These are phyloP conservation scores for Lachancea thermotolerans DNA, from an alignment of 805 yeast species.

Conservation along the genomic window DNA sequence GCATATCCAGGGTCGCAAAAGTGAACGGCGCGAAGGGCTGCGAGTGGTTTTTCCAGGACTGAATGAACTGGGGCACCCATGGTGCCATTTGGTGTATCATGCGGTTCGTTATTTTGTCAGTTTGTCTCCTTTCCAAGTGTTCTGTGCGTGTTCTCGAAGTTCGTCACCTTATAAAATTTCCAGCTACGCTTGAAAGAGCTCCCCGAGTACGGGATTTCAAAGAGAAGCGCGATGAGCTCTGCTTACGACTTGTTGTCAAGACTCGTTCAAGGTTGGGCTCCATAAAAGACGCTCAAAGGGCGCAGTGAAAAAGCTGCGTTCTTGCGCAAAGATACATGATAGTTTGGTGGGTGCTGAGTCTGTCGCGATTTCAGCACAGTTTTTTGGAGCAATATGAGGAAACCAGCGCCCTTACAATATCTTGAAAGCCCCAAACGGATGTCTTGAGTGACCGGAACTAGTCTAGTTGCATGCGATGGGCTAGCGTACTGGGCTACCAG, in stretches of 20 bases:
- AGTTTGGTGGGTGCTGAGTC: too few relatives aligned
- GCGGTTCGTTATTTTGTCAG: neutral
- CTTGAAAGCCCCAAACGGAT: neutral
- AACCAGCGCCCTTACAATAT: too few relatives aligned
- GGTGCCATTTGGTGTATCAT: constrained; percentile 52
- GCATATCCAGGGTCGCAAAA: constrained; percentile 58
- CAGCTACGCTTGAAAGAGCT: neutral
- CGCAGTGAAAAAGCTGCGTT: too few relatives aligned
- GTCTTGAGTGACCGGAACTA: neutral
- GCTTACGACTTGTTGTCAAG: too few relatives aligned
- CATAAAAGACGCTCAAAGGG: too few relatives aligned
- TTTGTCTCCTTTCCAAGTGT: neutral
- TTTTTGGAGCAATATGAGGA: too few relatives aligned
- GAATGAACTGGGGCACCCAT: constrained; percentile 64
- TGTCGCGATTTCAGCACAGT: too few relatives aligned
- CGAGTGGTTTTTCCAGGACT: constrained; percentile 44
- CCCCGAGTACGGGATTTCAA: neutral
- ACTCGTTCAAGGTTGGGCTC: too few relatives aligned
- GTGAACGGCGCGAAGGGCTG: constrained; percentile 55
- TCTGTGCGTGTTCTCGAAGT: neutral
- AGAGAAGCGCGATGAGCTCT: too few relatives aligned
- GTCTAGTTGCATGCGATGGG: neutral
- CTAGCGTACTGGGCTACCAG: constrained; percentile 11
- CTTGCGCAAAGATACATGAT: too few relatives aligned
- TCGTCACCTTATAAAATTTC: constrained; percentile 3